phyloP scores from a whole-genome alignment of 306 rosid species.

The Quercus dentata region DNA sequence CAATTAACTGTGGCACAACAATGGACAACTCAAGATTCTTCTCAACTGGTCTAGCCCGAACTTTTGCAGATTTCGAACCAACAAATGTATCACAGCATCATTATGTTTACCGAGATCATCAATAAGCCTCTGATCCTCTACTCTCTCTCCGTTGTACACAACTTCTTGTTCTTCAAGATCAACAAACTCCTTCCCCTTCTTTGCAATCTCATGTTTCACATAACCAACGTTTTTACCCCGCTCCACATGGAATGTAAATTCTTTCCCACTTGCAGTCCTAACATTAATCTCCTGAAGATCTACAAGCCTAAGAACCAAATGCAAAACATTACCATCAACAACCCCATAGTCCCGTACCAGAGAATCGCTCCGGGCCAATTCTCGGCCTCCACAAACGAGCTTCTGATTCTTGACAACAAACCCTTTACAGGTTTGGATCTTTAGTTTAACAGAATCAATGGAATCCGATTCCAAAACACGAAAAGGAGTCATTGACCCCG shows the following conservation, averaged over 20 bases:
- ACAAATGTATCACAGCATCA: slow-evolving; percentile 73
- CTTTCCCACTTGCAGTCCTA: slow-evolving; percentile 60
- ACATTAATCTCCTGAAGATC: slow-evolving; percentile 85
- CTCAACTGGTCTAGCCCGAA: slow-evolving; percentile 49
- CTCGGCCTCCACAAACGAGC: slow-evolving; percentile 91
- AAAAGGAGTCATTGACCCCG: slow-evolving; percentile 60
- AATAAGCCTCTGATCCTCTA: slow-evolving; percentile 79
- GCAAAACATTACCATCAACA: slow-evolving; percentile 74
- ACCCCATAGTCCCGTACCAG: slow-evolving; percentile 82
- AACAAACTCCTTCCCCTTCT: slow-evolving; percentile 55
- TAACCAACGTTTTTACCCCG: slow-evolving; percentile 76
- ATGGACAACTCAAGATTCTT: slow-evolving; percentile 67
- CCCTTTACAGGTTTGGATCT: slow-evolving; percentile 66
- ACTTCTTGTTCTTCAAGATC: slow-evolving; percentile 81
- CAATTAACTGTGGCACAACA: slow-evolving; percentile 45
- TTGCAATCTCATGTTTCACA: slow-evolving; percentile 73
- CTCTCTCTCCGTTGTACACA: slow-evolving; percentile 64
- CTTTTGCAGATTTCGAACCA: slow-evolving; percentile 71
- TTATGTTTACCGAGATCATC: slow-evolving; percentile 62
- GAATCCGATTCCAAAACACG: slow-evolving; percentile 77
- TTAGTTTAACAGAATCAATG: slow-evolving; percentile 74
- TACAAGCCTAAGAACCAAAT: slow-evolving; percentile 73
- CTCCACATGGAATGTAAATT: slow-evolving; percentile 65
- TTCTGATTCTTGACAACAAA: slow-evolving; percentile 78
- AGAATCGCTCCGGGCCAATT: slow-evolving; percentile 69